Evolutionary conservation across 345 rosid species (phyloP), one percentile per base, ranked within the genome.

Genomic region (Balakata baccata): DNA sequence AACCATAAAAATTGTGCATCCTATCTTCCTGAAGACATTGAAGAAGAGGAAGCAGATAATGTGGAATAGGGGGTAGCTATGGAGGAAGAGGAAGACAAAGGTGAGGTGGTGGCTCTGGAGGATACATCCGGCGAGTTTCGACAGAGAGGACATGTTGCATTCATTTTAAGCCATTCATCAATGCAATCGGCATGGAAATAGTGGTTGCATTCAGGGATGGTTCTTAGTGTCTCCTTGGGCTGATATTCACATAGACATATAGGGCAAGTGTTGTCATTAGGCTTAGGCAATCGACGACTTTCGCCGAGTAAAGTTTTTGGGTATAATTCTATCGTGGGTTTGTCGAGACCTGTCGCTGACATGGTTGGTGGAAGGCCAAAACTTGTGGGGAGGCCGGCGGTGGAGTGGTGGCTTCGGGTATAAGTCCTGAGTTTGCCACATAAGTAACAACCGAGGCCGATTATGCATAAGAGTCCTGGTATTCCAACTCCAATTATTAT

Each of bases 171-270:
- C 93, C 93, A 92, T 71, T 81, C 84, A 64, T 89, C 86, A 11
- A 89, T 77, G 68, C 97, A 87, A 3, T 79, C 79, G 0, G 84
- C 87, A 57, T 86, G 97, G 75, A 88, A 92, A 75, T 81, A 84
- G 22, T 89, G 97, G 67, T 82, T 80, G 75, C 97, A 89, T 29
- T 78, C 67, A 3, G 90, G 90, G 29, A 88, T 83, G 11, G 85
- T 86, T 79, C 91, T 63, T 18, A 88, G 57, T 6, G 81, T 82
- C 70, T 89, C 95, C 56, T 82, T 78, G 0, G 87, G 72, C 61
- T 86, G 79, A 70, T 92, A 88, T 51, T 92, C 93, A 0, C 78
- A 80, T 22, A 92, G 61, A 63, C 90, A 88, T 10, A 92, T 85
- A 0, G 90, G 59, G 68, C 94, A 92, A 8, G 83, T 82, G 60